Base-by-base conservation (phyloP, 75 land plant species). In the Pinus taeda region DNA sequence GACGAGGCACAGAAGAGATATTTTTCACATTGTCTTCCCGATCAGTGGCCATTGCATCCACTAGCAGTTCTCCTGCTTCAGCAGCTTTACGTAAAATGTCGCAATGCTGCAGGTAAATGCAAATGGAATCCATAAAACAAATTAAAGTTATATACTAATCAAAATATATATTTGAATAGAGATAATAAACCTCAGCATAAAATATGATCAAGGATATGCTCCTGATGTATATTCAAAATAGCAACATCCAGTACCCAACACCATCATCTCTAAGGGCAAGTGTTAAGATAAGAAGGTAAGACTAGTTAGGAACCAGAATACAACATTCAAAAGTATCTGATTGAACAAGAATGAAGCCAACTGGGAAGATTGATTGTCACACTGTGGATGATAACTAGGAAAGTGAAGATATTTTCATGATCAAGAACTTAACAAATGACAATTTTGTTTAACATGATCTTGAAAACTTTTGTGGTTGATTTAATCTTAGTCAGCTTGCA, bases 1-100 rank as follows among this genome's bases (percentile, higher is more conserved):
- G 70, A 20, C 77, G 71, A n/a, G 99, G 99, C 39, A 92, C 92
- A 14, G 82, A 81, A 45, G 87, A 75, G 15, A 84, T 75, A 70
- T 53, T 70, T 49, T 81, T 78, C 64, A 69, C 24, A 71, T 77
- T 74, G 57, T 80, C 83, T 70, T 93, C 88, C 60, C 80, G 64
- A 36, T 76, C 67, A 58, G 78, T 81, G 7, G 71, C 73, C 87
- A 91, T 90, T 29, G 93, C 95, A 90, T 97, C 95, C 57, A 92
- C 83, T 15, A 97, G 82, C 8, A 97, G 79, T n/a, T 95, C 99
- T 79, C 99, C 99, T 58, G 93, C 93, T 81, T 93, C 91, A 74
- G 99, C 99, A 74, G 99, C 94, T 77, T 82, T 85, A 22, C 99
- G 87, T 11, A 97, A 82, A 57, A 87, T 91, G 79, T 94, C 95